Base-by-base conservation (phyloP, 192 early-diverging fungal genomes). In the Rhizophagus clarus region DNA sequence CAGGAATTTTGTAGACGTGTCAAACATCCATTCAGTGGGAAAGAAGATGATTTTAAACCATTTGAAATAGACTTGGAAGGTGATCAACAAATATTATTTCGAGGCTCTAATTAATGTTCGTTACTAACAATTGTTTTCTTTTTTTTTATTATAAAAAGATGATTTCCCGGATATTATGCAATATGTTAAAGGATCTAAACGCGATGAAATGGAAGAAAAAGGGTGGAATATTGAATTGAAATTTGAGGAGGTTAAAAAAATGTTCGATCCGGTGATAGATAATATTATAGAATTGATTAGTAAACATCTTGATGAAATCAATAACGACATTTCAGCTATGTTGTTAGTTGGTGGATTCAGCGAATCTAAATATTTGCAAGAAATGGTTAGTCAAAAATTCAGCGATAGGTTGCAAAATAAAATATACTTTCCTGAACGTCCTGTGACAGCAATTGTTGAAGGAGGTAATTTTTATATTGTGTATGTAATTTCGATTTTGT, bases 331-430 rank as follows among this genome's bases (percentile, higher is more conserved):
- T 45, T 84, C 87, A 22, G 88, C 89, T 51, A 85, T 90, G 56
- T 87, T 90, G 67, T 74, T 90, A 29, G 89, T 90, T 17, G 89
- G 89, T 80, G 89, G 89, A 1, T 90, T 90, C 79, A 86, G 89
- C 12, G 84, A 85, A 1, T 88, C 87, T 15, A 85, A 84, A 12
- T 90, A 90, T 74, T 68, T 90, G 22, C 84, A 84, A 61, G 85
- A 85, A 49, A 82, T 85, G 22, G 82, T 88, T 11, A 83, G 85
- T 34, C 71, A 88, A 63, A 83, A 87, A 63, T 88, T 88, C 81
- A 77, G 80, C 6, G 63, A 77, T 31, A 80, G 83, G 7, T 82
- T 86, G 3, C 83, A 81, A 4, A 1, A 56, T 20, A 29, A 86
- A 20, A 80, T 90, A 22, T 86, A 84, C 14, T 85, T 87, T 26